Percentiles rank a stretch among this genome's conserved stretches.
These are phyloP conservation scores for Cladosporium sp. DNA, from an alignment of 2,329 filamentous ascomycete genomes.

Conservation along the genomic window DNA sequence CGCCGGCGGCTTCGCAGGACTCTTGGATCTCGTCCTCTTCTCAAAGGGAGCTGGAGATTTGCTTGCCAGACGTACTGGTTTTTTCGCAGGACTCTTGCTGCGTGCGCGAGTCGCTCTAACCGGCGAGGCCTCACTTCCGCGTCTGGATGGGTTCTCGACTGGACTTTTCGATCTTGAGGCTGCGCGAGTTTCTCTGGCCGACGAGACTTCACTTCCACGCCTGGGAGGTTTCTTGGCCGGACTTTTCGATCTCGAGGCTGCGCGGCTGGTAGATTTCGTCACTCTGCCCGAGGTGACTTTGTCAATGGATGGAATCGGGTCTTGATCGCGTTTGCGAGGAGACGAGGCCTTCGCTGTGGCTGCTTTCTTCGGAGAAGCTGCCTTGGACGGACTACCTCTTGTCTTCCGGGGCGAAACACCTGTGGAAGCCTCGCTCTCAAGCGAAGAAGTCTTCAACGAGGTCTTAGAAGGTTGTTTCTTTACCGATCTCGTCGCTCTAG, in stretches of 20 bases:
- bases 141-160: not conserved
- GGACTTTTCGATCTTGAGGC: slow-evolving; percentile 1
- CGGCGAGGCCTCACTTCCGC: not conserved
- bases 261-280: not conserved
- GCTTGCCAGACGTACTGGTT: not conserved
- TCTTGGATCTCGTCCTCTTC: slow-evolving; percentile 3
- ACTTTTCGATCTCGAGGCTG: not conserved
- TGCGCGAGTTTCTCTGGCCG: not conserved
- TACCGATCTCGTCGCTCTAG: no score
- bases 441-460: no score
- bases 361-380: no score
- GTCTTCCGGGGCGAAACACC: no score
- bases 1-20: slow-evolving; percentile 2
- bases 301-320: not conserved
- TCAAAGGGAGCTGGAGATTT: slow-evolving; percentile 1
- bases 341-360: no score
- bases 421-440: no score
- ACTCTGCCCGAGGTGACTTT: not conserved
- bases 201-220: not conserved
- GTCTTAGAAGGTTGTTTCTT: no score
- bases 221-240: not conserved
- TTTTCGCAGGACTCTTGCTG: slow-evolving; percentile 1
- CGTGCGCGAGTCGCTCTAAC: not conserved
- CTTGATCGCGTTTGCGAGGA: no score
- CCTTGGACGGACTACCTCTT: no score